Conservation (phyloP, 129 eudicot genomes). For the Artemisia annua region DNA sequence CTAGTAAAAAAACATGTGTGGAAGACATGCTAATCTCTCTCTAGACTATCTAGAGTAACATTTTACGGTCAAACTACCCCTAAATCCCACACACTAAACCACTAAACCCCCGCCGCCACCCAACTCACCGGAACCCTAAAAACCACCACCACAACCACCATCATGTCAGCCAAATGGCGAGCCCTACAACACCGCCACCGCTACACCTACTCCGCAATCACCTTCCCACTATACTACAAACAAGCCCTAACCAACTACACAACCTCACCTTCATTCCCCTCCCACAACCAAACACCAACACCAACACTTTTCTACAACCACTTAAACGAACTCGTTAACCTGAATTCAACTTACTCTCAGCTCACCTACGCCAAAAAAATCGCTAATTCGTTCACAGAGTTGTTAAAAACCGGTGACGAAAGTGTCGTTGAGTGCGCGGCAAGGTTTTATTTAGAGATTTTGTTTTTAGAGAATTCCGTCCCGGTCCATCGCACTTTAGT, state of each 20-base stretch:
- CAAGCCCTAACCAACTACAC: slow-evolving; percentile 42
- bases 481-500: slow-evolving; percentile 73
- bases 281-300: slow-evolving; percentile 10
- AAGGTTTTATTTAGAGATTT: slow-evolving; percentile 62
- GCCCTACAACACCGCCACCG: slow-evolving; percentile 97
- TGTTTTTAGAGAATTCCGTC: slow-evolving; percentile 77
- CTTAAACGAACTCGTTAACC: slow-evolving; percentile 54
- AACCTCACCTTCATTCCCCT: background rate
- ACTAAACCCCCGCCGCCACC: slow-evolving; percentile 25
- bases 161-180: slow-evolving; percentile 96
- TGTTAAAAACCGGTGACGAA: slow-evolving; percentile 44
- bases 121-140: slow-evolving; percentile 9
- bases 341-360: slow-evolving; percentile 83
- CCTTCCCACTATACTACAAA: slow-evolving; percentile 68
- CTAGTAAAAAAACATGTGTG: too few relatives aligned
- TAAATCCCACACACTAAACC: slow-evolving; percentile 6
- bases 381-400: slow-evolving; percentile 55
- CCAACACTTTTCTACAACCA: slow-evolving; percentile 36
- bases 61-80: slow-evolving; percentile 17
- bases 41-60: too few relatives aligned
- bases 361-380: slow-evolving; percentile 66
- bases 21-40: too few relatives aligned
- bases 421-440: slow-evolving; percentile 43
- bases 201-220: slow-evolving; percentile 84
- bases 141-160: slow-evolving; percentile 13